These are phyloP conservation scores for Auricularia sp. DNA, from an alignment of 768 basidiomycete genomes.

Conservation along the genomic window DNA sequence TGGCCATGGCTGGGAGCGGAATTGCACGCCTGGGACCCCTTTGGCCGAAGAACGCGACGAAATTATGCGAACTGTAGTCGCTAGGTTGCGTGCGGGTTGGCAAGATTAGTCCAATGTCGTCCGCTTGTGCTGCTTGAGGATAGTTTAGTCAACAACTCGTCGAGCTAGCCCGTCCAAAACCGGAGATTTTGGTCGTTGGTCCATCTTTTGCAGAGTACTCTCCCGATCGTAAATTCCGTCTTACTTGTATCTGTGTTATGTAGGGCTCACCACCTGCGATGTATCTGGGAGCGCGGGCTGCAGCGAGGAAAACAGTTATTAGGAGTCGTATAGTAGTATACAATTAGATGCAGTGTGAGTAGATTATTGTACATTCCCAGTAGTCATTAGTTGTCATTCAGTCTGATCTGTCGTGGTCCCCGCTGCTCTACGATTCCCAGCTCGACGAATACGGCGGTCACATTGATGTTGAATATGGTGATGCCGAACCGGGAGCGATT, in stretches of 20 bases:
- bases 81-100: neutral
- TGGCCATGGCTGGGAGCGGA: neutral
- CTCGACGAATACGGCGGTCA: slow-evolving; percentile 1
- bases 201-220: too few species aligned
- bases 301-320: too few species aligned
- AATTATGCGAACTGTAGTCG: neutral
- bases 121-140: too few species aligned
- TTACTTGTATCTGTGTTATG: too few species aligned
- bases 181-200: too few species aligned
- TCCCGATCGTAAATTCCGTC: too few species aligned
- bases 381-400: neutral
- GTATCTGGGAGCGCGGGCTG: too few species aligned
- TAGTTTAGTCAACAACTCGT: too few species aligned
- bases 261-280: too few species aligned
- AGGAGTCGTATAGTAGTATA: too few species aligned
- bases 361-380: neutral
- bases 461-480: slow-evolving; percentile 49
- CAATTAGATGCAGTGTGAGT: too few species aligned
- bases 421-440: neutral
- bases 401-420: neutral
- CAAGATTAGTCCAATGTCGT: neutral
- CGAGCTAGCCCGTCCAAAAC: too few species aligned
- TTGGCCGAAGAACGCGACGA: neutral
- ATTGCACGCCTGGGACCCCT: neutral
- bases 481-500: slow-evolving; percentile 46